Percentiles rank a stretch among this genome's conserved stretches.
Evolutionary conservation across 805 yeast genomes (phyloP).

Genomic region (Pichia ethanolica): DNA sequence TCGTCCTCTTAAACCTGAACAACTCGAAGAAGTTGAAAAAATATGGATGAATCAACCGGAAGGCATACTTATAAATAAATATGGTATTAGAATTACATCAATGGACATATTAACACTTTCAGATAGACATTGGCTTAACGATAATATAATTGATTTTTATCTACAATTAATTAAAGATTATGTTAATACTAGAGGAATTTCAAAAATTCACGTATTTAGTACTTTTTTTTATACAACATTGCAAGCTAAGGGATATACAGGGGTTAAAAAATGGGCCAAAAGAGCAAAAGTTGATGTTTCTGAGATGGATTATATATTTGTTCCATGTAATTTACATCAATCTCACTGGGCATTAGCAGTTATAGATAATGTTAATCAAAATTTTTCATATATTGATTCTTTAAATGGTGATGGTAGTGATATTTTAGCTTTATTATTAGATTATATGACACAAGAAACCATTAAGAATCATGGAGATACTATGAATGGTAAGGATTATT

Average conservation of each 20-base stretch:
- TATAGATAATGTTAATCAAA: constrained; percentile 51
- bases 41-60: constrained; percentile 27
- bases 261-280: constrained; percentile 81
- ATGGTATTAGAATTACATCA: constrained; percentile 51
- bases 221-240: constrained; percentile 82
- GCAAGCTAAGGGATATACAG: constrained; percentile 62
- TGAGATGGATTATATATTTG: constrained; percentile 56
- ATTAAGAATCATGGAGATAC: constrained; percentile 39
- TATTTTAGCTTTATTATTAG: constrained; percentile 41
- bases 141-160: constrained; percentile 81
- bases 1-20: constrained; percentile 26
- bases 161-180: constrained; percentile 43
- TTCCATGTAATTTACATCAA: constrained; percentile 77
- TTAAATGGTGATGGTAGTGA: constrained; percentile 42
- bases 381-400: constrained; percentile 74
- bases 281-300: constrained; percentile 62
- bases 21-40: constrained; percentile 28
- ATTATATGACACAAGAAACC: constrained; percentile 65
- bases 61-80: constrained; percentile 27
- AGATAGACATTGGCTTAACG: constrained; percentile 81
- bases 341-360: constrained; percentile 92
- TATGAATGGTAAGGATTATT: constrained; percentile 25
- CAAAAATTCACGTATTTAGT: constrained; percentile 61
- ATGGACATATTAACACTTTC: constrained; percentile 66
- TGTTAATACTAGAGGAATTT: constrained; percentile 15